phyloP scores from a whole-genome alignment of 371 early-diverging fungal genomes.

The Mucor plumbeus region DNA sequence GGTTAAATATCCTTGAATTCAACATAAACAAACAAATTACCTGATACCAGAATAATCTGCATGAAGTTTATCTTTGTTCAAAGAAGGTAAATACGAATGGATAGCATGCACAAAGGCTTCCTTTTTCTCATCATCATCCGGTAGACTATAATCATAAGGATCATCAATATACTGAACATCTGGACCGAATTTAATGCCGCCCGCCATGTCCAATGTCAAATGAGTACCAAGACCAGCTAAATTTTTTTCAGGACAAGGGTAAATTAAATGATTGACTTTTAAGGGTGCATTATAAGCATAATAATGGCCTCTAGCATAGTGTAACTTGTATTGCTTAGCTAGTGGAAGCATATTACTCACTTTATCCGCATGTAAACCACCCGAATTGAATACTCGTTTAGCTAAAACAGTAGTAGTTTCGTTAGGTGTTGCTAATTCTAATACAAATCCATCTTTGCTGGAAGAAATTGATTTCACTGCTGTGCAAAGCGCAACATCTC shows the following conservation, averaged over 20 bases:
- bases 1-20: too few relatives aligned
- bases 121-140: constrained; percentile 46
- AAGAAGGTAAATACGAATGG: constrained; percentile 63
- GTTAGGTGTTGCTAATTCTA: constrained; percentile 50
- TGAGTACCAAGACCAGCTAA: constrained; percentile 82
- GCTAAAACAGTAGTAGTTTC: constrained; percentile 51
- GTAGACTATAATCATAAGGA: constrained; percentile 65
- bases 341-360: constrained; percentile 61
- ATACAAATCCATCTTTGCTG: constrained; percentile 36
- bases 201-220: constrained; percentile 82
- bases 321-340: constrained; percentile 39
- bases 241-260: constrained; percentile 83
- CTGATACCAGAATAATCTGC: constrained; percentile 85
- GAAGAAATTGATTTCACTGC: constrained; percentile 50
- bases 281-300: constrained; percentile 45
- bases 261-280: constrained; percentile 72
- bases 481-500: constrained; percentile 58
- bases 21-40: constrained; percentile 33
- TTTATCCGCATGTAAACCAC: constrained; percentile 76
- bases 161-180: constrained; percentile 69
- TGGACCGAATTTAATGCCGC: constrained; percentile 83
- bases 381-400: constrained; percentile 76
- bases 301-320: constrained; percentile 85
- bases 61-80: constrained; percentile 61
- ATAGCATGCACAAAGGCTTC: constrained; percentile 62